Conservation (phyloP, 2,329 filamentous ascomycete species). For the Penicillium digitatum region DNA sequence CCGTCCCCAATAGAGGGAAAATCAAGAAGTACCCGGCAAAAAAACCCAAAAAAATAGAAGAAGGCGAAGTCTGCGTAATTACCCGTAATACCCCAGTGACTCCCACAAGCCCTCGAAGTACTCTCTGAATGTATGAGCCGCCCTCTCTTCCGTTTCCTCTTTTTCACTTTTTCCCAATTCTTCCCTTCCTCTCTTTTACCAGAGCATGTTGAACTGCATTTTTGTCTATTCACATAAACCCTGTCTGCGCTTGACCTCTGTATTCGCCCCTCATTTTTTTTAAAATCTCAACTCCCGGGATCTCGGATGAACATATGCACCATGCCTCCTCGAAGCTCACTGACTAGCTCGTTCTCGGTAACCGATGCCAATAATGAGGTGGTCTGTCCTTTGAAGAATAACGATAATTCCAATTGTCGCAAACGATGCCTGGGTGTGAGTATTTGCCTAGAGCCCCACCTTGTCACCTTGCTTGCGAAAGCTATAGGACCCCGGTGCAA, state of each 20-base stretch:
- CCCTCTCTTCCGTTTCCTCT: constrained; percentile 6
- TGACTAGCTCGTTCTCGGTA: constrained; percentile 87
- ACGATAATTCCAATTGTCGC: constrained; percentile 93
- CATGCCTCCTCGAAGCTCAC: constrained; percentile 85
- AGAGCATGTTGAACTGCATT: constrained; percentile 10
- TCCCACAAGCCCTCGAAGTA: constrained; percentile 5
- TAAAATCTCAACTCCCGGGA: not conserved
- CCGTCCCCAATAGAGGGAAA: not conserved
- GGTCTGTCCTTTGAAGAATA: constrained; percentile 90
- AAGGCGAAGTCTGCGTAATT: constrained; percentile 9
- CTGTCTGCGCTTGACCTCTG: constrained; percentile 10
- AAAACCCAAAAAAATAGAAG: not conserved
- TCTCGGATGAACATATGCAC: constrained; percentile 44
- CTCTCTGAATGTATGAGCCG: constrained; percentile 14
- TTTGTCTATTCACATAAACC: constrained; percentile 7
- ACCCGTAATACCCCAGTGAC: constrained; percentile 10
- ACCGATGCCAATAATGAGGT: constrained; percentile 93
- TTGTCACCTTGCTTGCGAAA: constrained; percentile 6
- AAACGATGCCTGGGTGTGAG: constrained; percentile 98
- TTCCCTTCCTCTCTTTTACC: constrained; percentile 5
- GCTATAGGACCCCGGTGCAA: constrained; percentile 2
- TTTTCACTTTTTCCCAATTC: constrained; percentile 3
- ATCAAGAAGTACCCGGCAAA: not conserved
- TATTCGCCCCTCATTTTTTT: constrained; percentile 12
- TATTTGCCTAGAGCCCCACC: constrained; percentile 36